phyloP scores from a whole-genome alignment of 805 yeast species.

The Saccharomyces eubayanus region DNA sequence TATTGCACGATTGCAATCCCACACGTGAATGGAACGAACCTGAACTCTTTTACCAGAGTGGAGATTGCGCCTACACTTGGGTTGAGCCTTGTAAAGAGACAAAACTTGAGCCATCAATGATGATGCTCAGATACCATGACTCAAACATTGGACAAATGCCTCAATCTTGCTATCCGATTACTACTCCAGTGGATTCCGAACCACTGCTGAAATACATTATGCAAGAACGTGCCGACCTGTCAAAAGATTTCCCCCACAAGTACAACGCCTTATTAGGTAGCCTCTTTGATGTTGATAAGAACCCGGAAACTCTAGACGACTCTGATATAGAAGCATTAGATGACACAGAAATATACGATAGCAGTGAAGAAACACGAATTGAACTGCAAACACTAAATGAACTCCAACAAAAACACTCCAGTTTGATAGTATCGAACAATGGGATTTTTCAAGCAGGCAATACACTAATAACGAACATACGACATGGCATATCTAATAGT shows the following conservation, averaged over 20 bases:
- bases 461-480: background rate
- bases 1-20: background rate
- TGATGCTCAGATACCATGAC: background rate
- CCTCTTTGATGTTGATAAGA: constrained; percentile 9
- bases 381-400: background rate
- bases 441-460: background rate
- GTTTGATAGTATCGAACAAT: background rate
- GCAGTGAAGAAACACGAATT: background rate
- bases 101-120: background rate
- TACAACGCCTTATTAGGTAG: constrained; percentile 1
- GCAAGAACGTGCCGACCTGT: background rate
- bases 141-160: constrained; percentile 1
- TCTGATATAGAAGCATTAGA: constrained; percentile 13
- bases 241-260: background rate
- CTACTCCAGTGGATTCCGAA: background rate
- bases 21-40: background rate
- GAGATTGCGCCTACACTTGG: background rate
- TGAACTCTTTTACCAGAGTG: background rate
- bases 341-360: background rate
- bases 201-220: background rate
- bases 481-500: constrained; percentile 1
- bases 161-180: background rate
- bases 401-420: background rate
- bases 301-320: constrained; percentile 25
- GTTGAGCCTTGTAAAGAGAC: background rate